These are phyloP conservation scores for Tolypocladium guangdongense DNA, from an alignment of 2,329 filamentous ascomycete genomes.

Conservation along the genomic window DNA sequence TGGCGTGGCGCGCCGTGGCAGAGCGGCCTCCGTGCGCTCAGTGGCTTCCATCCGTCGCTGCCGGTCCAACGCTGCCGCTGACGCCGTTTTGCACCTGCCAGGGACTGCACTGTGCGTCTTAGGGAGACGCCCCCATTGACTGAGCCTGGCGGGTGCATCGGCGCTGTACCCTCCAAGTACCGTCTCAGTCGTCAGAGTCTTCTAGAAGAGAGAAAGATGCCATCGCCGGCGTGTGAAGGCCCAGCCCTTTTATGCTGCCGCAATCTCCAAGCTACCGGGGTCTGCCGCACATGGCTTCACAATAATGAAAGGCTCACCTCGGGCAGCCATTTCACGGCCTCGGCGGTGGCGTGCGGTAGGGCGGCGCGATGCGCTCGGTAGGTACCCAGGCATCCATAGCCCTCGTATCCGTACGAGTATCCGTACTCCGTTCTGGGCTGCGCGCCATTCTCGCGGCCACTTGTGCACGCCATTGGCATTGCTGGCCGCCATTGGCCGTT, in stretches of 20 bases:
- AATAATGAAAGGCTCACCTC: background rate
- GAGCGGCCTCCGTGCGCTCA: background rate
- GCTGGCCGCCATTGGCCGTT: background rate
- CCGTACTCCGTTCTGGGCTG: background rate
- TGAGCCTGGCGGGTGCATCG: background rate
- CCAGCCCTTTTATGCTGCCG: background rate
- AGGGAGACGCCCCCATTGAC: background rate
- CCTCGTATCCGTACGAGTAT: background rate
- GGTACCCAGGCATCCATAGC: too few relatives aligned
- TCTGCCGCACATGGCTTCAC: background rate
- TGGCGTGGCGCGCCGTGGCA: background rate
- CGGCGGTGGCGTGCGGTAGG: background rate
- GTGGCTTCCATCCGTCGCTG: background rate
- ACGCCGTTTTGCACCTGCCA: background rate
- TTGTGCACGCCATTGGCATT: background rate
- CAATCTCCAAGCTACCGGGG: background rate
- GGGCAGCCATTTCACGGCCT: background rate
- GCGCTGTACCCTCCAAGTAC: background rate
- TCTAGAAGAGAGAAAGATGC: background rate
- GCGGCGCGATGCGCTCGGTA: background rate
- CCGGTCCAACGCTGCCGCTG: background rate
- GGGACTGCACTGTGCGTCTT: background rate
- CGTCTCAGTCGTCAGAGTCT: background rate
- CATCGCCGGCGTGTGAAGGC: background rate
- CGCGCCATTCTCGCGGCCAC: background rate